Conservation (phyloP, 1,284 basidiomycete genomes). For the Apiotrichum siamense region DNA sequence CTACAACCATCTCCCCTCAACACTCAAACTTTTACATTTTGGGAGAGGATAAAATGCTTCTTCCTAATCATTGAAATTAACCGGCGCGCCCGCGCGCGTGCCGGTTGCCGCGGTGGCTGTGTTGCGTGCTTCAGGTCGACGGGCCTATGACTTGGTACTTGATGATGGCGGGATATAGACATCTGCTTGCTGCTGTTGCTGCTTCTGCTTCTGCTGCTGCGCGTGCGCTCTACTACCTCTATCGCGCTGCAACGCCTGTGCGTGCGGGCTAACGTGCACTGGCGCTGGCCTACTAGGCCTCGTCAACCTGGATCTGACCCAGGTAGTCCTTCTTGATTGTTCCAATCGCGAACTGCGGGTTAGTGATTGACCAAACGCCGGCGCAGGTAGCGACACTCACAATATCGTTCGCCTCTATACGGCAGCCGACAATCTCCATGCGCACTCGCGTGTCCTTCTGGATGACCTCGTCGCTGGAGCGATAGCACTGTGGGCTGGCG, state of each 20-base stretch:
- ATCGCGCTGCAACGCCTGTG: too few species aligned
- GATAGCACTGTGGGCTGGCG: conserved; percentile 84
- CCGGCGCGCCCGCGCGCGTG: too few species aligned
- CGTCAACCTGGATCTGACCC: conserved; percentile 59
- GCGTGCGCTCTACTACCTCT: too few species aligned
- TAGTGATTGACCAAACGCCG: background rate
- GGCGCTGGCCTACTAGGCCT: too few species aligned
- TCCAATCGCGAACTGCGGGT: conserved; percentile 73
- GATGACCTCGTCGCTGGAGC: conserved; percentile 84
- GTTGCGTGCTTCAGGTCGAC: background rate
- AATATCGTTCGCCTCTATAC: conserved; percentile 96
- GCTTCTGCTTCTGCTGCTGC: background rate
- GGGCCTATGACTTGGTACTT: conserved; percentile 5
- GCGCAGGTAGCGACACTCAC: conserved; percentile 51
- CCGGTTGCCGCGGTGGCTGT: too few species aligned
- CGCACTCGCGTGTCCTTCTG: conserved; percentile 89
- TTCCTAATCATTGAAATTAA: too few species aligned
- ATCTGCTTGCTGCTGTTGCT: too few species aligned
- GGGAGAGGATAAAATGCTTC: too few species aligned
- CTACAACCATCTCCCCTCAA: too few species aligned
- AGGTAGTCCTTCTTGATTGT: conserved; percentile 93
- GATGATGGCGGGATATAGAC: conserved; percentile 9
- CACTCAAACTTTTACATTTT: too few species aligned
- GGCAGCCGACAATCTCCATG: conserved; percentile 92
- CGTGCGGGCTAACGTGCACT: too few species aligned